A percentile compares a stretch with the other conserved stretches of the same genome.
Conservation (phyloP, 129 eudicot genomes). For the Smallanthus sonchifolius region DNA sequence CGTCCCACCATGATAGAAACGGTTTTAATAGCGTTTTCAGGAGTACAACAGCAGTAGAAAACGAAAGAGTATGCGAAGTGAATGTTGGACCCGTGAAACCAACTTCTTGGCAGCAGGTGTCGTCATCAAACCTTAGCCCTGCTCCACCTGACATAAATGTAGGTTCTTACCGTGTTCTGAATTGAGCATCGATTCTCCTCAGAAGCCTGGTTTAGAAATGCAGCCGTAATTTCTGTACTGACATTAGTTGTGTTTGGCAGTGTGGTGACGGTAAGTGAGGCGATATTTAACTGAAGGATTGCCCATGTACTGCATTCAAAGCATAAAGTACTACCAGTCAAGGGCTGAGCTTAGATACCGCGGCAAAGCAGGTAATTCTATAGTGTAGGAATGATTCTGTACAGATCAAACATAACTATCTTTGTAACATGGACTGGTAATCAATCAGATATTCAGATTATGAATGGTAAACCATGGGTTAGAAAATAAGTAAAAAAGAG, state of each 20-base stretch:
- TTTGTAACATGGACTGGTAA: conserved; percentile 35
- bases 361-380: conserved; percentile 29
- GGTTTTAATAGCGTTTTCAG: conserved; percentile 57
- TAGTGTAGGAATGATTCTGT: conserved; percentile 42
- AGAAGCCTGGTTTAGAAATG: conserved; percentile 58
- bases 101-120: conserved; percentile 35
- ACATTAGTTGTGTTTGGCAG: conserved; percentile 4
- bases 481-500: conserved; percentile 26
- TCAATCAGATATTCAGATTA: conserved; percentile 26
- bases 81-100: conserved; percentile 22
- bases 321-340: conserved; percentile 13
- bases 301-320: neutral
- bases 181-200: neutral
- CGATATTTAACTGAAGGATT: neutral
- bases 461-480: conserved; percentile 27
- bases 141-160: conserved; percentile 5
- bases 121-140: conserved; percentile 17
- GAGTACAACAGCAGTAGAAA: conserved; percentile 25
- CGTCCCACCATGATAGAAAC: conserved; percentile 35
- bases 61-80: conserved; percentile 29
- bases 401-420: conserved; percentile 39
- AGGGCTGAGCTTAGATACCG: neutral
- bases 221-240: conserved; percentile 36
- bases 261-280: conserved; percentile 15
- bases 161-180: neutral